Evolutionary conservation across 148 eudicot genomes (phyloP).

Genomic region (Hydrangea macrophylla): DNA sequence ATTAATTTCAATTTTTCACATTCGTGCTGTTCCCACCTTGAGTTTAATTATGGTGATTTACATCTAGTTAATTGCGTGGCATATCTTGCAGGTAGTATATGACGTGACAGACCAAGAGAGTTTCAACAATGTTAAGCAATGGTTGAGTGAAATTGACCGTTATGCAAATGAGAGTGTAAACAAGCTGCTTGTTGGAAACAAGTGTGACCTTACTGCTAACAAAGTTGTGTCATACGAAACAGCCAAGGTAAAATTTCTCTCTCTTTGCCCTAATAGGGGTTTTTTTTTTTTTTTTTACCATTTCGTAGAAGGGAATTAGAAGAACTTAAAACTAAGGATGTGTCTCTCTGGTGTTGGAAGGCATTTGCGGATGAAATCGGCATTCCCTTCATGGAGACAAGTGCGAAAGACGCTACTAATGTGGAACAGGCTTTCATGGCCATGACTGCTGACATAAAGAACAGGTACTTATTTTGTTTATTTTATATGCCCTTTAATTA

Average conservation of each 20-base stretch:
- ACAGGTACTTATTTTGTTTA: constrained; percentile 22
- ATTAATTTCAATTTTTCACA: neutral
- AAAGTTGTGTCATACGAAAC: constrained; percentile 38
- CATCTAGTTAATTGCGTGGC: too few relatives aligned
- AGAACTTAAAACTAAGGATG: neutral
- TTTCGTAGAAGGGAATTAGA: neutral
- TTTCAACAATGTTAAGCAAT: constrained; percentile 46
- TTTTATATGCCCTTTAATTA: too few relatives aligned
- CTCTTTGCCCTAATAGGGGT: too few relatives aligned
- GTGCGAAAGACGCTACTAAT: constrained; percentile 43
- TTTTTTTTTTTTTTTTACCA: neutral
- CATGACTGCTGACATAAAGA: constrained; percentile 47
- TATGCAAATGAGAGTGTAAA: constrained; percentile 49
- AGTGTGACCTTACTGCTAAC: constrained; percentile 36
- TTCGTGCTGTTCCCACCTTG: too few relatives aligned
- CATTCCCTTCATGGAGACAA: constrained; percentile 45
- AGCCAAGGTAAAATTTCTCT: constrained; percentile 25
- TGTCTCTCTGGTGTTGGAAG: constrained; percentile 15
- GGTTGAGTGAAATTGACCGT: constrained; percentile 50
- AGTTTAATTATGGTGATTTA: too few relatives aligned
- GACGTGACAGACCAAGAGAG: constrained; percentile 49
- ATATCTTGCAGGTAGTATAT: constrained; percentile 38
- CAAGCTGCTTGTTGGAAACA: constrained; percentile 50
- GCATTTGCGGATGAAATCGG: constrained; percentile 51
- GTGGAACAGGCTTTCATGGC: constrained; percentile 54